Conservation (phyloP, 2,329 filamentous ascomycete genomes). For the Pseudonectria buxi region DNA sequence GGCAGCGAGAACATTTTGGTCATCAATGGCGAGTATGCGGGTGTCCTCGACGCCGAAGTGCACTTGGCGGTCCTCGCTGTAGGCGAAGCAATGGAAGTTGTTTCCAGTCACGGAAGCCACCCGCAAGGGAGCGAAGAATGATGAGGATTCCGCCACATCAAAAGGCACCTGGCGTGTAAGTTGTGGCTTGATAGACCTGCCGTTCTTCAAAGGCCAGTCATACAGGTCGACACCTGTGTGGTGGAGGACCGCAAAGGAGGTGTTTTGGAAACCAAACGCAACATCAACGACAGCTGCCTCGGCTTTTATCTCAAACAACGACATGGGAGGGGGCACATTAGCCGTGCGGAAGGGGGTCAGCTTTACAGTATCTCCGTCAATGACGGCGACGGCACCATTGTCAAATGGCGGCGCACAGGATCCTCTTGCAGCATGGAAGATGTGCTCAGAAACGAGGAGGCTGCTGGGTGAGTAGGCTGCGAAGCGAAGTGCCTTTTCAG, state of each 20-base stretch:
- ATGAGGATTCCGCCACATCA: constrained; percentile 14
- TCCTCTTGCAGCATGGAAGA: constrained; percentile 61
- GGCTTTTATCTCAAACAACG: constrained; percentile 64
- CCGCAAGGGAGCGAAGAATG: constrained; percentile 24
- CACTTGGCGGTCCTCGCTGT: constrained; percentile 23
- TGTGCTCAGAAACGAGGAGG: constrained; percentile 58
- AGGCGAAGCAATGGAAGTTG: constrained; percentile 26
- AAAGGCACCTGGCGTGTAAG: constrained; percentile 36
- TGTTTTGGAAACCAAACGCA: constrained; percentile 60
- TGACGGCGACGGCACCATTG: constrained; percentile 70
- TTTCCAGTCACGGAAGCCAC: constrained; percentile 23
- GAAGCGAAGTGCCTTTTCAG: constrained; percentile 71
- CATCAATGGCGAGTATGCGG: constrained; percentile 11
- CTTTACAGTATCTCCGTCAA: constrained; percentile 75
- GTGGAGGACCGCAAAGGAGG: constrained; percentile 66
- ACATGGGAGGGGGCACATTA: constrained; percentile 90
- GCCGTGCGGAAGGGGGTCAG: constrained; percentile 77
- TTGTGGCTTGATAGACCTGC: constrained; percentile 39
- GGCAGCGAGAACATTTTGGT: constrained; percentile 18
- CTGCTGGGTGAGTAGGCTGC: constrained; percentile 45
- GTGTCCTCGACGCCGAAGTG: constrained; percentile 10
- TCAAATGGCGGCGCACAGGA: constrained; percentile 67
- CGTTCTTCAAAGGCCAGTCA: constrained; percentile 57
- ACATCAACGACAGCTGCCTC: constrained; percentile 64
- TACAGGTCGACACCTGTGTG: constrained; percentile 60